These are phyloP conservation scores for Cinnamomum micranthum DNA, from an alignment of 164 flowering plant genomes.

Conservation along the genomic window DNA sequence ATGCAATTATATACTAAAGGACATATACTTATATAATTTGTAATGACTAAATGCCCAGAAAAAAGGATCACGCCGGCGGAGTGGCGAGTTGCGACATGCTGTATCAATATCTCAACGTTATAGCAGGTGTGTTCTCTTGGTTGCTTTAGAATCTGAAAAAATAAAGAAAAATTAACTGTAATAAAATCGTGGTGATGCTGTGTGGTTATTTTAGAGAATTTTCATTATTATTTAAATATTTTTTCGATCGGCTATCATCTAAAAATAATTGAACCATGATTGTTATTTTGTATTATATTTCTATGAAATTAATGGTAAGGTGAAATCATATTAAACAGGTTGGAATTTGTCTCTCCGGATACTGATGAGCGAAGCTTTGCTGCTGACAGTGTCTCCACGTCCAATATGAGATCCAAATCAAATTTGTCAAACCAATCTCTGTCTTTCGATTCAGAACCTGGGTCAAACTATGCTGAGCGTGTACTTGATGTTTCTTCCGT, in stretches of 20 bases:
- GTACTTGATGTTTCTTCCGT: slow-evolving; percentile 32
- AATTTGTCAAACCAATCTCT: slow-evolving; percentile 36
- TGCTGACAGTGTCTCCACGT: slow-evolving; percentile 41
- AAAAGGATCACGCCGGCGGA: slow-evolving; percentile 36
- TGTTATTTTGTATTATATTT: background rate
- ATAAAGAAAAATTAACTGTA: no score
- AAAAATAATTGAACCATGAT: background rate
- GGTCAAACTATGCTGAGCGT: slow-evolving; percentile 40
- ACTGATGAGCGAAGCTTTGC: slow-evolving; percentile 33
- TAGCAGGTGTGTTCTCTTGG: slow-evolving; percentile 46
- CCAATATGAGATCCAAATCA: slow-evolving; percentile 35
- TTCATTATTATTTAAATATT: background rate
- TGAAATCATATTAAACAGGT: slow-evolving; percentile 38
- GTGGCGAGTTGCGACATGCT: slow-evolving; percentile 30
- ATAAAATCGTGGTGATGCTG: background rate
- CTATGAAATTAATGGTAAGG: background rate
- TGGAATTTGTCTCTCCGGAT: slow-evolving; percentile 35
- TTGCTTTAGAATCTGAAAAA: background rate
- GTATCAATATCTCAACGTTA: slow-evolving; percentile 31
- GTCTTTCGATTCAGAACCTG: slow-evolving; percentile 9
- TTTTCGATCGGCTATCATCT: background rate
- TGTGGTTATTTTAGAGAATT: background rate
- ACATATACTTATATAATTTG: background rate
- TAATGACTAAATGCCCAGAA: slow-evolving; percentile 39
- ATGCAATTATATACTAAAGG: background rate